phyloP scores from a whole-genome alignment of 805 yeast species.

The Kluyveromyces siamensis region DNA sequence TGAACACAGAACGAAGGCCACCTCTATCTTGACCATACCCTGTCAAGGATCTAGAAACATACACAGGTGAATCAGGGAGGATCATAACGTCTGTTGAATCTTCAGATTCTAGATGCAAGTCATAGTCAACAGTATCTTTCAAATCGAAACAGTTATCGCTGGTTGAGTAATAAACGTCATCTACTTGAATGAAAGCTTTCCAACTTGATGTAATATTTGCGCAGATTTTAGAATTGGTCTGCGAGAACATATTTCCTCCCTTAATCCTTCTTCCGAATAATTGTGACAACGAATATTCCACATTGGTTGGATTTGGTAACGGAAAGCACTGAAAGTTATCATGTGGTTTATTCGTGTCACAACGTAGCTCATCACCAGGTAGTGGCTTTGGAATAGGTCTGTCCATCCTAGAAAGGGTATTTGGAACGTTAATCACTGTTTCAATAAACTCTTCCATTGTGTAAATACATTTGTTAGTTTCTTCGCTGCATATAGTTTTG shows the following conservation, averaged over 20 bases:
- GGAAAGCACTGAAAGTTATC: conserved; percentile 77
- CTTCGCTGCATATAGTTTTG: conserved; percentile 40
- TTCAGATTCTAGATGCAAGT: conserved; percentile 29
- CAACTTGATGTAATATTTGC: conserved; percentile 40
- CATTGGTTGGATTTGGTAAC: conserved; percentile 38
- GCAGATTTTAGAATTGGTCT: conserved; percentile 30
- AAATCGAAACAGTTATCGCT: conserved; percentile 31
- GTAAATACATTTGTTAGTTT: conserved; percentile 34
- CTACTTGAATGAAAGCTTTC: conserved; percentile 32
- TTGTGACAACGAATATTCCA: conserved; percentile 47
- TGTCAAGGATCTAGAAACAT: conserved; percentile 76
- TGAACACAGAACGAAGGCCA: conserved; percentile 70
- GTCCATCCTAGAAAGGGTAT: conserved; percentile 49
- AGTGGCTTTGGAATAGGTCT: conserved; percentile 77
- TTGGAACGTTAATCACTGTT: conserved; percentile 62
- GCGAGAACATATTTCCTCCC: conserved; percentile 56
- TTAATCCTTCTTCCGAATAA: conserved; percentile 61
- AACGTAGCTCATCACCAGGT: conserved; percentile 58
- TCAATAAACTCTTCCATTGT: conserved; percentile 59
- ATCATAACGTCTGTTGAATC: conserved; percentile 38
- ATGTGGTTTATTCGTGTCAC: conserved; percentile 55
- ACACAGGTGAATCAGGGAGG: conserved; percentile 47
- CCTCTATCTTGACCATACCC: conserved; percentile 91
- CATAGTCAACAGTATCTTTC: conserved; percentile 17
- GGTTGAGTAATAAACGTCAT: conserved; percentile 25